phyloP scores from a whole-genome alignment of 2,329 filamentous ascomycete genomes.

The Rugonectria rugulosa region DNA sequence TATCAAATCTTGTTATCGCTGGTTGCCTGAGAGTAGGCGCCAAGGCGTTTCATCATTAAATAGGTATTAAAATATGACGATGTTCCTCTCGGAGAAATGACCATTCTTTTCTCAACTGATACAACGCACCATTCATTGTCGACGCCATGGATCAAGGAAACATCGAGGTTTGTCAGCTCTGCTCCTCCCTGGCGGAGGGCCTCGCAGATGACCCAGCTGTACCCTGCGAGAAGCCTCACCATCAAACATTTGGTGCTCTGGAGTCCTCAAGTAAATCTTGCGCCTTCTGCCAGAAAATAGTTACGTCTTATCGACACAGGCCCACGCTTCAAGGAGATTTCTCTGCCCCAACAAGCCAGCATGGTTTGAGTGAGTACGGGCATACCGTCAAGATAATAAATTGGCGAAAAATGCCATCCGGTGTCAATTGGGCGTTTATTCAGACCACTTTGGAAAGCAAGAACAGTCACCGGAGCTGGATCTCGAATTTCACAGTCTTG shows the following conservation, averaged over 20 bases:
- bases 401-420: neutral
- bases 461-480: neutral
- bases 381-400: neutral
- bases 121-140: too few species aligned
- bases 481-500: neutral
- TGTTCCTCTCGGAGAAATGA: too few species aligned
- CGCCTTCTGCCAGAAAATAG: neutral
- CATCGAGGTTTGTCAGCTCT: neutral
- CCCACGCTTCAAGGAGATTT: neutral
- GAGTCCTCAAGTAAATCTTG: neutral
- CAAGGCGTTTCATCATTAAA: too few species aligned
- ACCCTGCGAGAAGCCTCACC: neutral
- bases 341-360: neutral
- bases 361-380: neutral
- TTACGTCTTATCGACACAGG: neutral
- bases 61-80: too few species aligned
- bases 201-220: neutral
- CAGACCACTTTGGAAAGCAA: neutral
- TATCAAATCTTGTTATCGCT: too few species aligned
- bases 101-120: too few species aligned
- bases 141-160: neutral
- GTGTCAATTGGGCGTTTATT: neutral
- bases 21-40: too few species aligned
- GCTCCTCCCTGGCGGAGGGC: neutral
- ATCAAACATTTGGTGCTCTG: neutral